Evolutionary conservation across 495 filamentous ascomycete species (phyloP).

Genomic region (Cercophora samala): DNA sequence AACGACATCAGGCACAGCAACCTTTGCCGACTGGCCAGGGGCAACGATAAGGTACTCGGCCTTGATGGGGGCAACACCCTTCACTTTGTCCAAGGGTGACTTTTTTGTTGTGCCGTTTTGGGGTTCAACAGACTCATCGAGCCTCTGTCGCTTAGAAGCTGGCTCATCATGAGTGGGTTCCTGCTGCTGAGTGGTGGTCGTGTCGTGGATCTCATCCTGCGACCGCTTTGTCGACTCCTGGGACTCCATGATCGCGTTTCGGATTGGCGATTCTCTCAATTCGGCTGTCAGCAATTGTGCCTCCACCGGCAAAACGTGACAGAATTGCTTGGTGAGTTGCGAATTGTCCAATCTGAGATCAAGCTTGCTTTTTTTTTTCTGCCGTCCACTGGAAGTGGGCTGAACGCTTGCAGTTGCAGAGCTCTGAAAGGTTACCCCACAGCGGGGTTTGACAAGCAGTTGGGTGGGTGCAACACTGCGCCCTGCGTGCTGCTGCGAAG

Average conservation of each 20-base stretch:
- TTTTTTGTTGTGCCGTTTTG: constrained; percentile 17
- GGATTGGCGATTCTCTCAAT: background rate
- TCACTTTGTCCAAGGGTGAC: constrained; percentile 37
- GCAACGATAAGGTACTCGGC: constrained; percentile 65
- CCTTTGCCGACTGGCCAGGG: constrained; percentile 22
- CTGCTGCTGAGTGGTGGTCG: background rate
- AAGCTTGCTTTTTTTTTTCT: background rate
- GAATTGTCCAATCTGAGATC: constrained; percentile 8
- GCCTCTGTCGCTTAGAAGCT: constrained; percentile 57
- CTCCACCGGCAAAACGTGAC: background rate
- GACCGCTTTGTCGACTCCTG: constrained; percentile 24
- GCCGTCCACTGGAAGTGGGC: background rate
- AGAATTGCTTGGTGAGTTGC: background rate
- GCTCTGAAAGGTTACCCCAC: constrained; percentile 16
- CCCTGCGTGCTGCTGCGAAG: background rate
- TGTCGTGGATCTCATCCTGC: constrained; percentile 18
- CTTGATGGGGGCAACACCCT: constrained; percentile 81
- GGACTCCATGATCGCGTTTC: constrained; percentile 21
- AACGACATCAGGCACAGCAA: constrained; percentile 21
- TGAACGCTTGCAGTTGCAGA: background rate
- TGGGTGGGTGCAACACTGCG: background rate
- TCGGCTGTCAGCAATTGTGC: background rate
- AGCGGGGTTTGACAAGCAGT: constrained; percentile 16
- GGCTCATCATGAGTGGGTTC: constrained; percentile 36
- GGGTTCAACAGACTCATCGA: constrained; percentile 36